Evolutionary conservation across 108 stramenopile species (phyloP), one percentile per base, ranked within the genome.

Genomic region (Skeletonema costatum): DNA sequence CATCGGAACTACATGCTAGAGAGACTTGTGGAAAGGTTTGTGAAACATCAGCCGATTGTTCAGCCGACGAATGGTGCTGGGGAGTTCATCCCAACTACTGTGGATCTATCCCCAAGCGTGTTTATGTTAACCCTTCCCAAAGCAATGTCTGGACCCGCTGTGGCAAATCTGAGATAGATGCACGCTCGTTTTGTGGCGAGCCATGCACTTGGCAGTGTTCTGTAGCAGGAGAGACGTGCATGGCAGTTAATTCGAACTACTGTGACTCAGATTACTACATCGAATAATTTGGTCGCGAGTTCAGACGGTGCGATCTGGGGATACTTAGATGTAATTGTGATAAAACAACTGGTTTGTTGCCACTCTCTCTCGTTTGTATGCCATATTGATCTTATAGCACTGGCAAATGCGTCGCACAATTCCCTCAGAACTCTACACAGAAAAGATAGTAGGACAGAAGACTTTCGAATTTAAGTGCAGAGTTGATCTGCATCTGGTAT

Each of bases 61-160:
- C n/a, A n/a, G n/a, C n/a, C n/a, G n/a, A n/a, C n/a, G n/a, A n/a
- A n/a, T n/a, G n/a, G n/a, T n/a, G 71, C 38, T 73, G 58, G 51
- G 71, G 56, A n/a, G 65, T 60, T 0, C 71, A 46, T n/a, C 65
- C 71, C 8, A 73, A 73, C 36, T 73, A 73, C 71, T 73, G 71
- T 6, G 63, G 39, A 63, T 64, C 70, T 19, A 19, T 70, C 3
- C 64, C 70, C 60, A 70, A 70, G 64, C 16, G 33, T 25, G 12
- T 17, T 6, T 70, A 38, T 8, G 17, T 42, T 0, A 16, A 73
- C 33, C 71, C 71, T 12, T 62, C 32, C 13, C 64, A 66, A 16
- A 46, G 38, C 25, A 66, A 62, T 17, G 19, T 60, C 19, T 66
- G 63, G 63, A 46, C 63, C 4, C 63, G 71, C 25, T 73, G 71